Evolutionary conservation across 73 alveolate species (phyloP).

Genomic region (Tetrahymena malaccensis): DNA sequence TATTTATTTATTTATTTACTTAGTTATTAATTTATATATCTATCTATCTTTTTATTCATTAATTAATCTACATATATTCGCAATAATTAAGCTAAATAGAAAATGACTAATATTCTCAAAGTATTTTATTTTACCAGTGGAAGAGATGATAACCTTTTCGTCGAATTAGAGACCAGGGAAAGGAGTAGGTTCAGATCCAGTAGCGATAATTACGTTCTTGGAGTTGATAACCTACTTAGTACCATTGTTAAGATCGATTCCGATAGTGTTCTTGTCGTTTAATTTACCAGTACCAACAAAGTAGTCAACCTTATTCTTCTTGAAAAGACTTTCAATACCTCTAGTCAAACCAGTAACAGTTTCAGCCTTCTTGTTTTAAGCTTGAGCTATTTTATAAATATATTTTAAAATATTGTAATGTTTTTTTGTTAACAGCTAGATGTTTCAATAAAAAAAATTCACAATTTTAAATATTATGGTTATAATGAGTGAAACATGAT

Average conservation of each 20-base stretch:
- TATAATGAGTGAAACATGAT: no score
- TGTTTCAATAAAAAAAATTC: not conserved
- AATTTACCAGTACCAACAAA: conserved; percentile 72
- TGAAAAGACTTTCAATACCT: conserved; percentile 82
- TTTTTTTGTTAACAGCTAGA: not conserved
- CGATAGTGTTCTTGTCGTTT: conserved; percentile 45
- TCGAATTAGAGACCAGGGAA: conserved; percentile 77
- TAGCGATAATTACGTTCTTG: conserved; percentile 79
- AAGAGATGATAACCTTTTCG: conserved; percentile 63
- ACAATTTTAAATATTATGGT: no score
- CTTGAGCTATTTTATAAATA: not conserved
- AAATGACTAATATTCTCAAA: no score
- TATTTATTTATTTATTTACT: no score
- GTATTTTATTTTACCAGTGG: conserved; percentile 39
- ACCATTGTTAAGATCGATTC: conserved; percentile 49
- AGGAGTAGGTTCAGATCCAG: conserved; percentile 88
- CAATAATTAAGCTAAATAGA: no score
- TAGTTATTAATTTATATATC: no score
- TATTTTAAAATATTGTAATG: not conserved
- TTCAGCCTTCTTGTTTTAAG: conserved; percentile 47
- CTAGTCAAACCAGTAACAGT: conserved; percentile 81
- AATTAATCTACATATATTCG: no score
- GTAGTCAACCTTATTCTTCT: conserved; percentile 82
- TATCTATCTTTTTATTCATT: no score
- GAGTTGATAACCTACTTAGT: conserved; percentile 53